A percentile compares a stretch with the other conserved stretches of the same genome.
Conservation (phyloP, 2,329 filamentous ascomycete genomes). For the Venturia pyrina region DNA sequence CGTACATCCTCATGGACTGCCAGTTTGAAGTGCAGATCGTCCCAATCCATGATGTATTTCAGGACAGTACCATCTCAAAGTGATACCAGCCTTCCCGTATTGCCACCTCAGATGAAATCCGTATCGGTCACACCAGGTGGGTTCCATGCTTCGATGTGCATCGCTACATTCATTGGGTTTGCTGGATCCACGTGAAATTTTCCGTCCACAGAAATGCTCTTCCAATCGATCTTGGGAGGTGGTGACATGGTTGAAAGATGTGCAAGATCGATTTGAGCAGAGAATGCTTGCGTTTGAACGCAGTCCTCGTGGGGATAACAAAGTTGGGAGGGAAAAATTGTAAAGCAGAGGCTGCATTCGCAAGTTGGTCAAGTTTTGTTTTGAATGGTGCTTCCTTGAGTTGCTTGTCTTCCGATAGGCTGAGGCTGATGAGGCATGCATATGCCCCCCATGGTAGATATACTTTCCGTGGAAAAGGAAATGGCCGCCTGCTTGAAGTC, state of each 20-base stretch:
- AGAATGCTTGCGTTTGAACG: not conserved
- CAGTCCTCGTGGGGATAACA: not conserved
- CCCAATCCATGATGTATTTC: too few species aligned
- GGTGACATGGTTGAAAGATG: not conserved
- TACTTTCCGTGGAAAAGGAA: not conserved
- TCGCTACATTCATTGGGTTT: too few species aligned
- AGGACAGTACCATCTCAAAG: too few species aligned
- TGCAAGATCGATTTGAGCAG: not conserved
- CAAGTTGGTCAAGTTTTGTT: not conserved
- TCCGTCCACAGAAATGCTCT: too few species aligned
- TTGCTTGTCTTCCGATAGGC: not conserved
- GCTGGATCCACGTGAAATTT: too few species aligned
- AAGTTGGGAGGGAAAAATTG: not conserved
- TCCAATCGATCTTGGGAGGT: not conserved
- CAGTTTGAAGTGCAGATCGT: too few species aligned
- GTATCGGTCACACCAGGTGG: too few species aligned
- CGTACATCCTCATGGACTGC: too few species aligned
- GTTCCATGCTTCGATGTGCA: too few species aligned
- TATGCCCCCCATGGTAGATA: not conserved
- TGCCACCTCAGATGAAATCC: too few species aligned
- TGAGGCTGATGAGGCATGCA: not conserved
- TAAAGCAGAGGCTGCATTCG: not conserved
- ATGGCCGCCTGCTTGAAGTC: not conserved
- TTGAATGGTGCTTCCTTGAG: not conserved
- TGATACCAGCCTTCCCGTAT: too few species aligned